These are phyloP conservation scores for Vitis labrusca DNA, from an alignment of 164 flowering plant genomes.

Conservation along the genomic window DNA sequence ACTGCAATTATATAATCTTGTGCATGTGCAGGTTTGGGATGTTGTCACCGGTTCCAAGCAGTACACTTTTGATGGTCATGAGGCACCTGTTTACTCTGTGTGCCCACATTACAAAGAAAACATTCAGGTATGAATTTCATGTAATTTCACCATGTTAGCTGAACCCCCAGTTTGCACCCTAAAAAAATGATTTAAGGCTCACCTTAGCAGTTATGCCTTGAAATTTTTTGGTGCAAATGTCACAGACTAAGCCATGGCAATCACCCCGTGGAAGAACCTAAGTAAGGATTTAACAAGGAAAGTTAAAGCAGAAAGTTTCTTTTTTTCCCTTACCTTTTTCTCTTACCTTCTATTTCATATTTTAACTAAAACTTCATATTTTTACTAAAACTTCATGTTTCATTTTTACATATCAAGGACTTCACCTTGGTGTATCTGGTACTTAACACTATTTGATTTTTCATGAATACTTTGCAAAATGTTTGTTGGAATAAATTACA, in stretches of 20 bases:
- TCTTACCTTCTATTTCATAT: neutral
- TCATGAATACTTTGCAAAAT: too few relatives aligned
- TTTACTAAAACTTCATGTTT: neutral
- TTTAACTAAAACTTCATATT: neutral
- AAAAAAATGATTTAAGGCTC: neutral
- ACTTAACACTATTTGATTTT: too few relatives aligned
- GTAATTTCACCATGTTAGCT: neutral
- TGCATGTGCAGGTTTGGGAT: constrained; percentile 36
- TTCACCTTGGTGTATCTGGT: neutral
- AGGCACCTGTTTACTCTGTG: constrained; percentile 36
- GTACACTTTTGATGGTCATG: constrained; percentile 36
- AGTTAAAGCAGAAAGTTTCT: neutral
- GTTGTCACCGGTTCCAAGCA: constrained; percentile 24
- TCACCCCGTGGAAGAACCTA: neutral
- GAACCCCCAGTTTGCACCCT: neutral
- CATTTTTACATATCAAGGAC: neutral
- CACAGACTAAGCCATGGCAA: neutral
- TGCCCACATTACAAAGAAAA: constrained; percentile 32
- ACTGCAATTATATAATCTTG: neutral
- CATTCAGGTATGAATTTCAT: constrained; percentile 17
- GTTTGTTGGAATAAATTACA: too few relatives aligned
- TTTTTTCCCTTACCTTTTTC: neutral
- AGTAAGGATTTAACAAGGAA: neutral
- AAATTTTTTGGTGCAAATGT: neutral
- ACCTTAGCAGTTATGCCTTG: neutral